Conservation (phyloP, 148 eudicot species). For the Persicaria tinctoria region DNA sequence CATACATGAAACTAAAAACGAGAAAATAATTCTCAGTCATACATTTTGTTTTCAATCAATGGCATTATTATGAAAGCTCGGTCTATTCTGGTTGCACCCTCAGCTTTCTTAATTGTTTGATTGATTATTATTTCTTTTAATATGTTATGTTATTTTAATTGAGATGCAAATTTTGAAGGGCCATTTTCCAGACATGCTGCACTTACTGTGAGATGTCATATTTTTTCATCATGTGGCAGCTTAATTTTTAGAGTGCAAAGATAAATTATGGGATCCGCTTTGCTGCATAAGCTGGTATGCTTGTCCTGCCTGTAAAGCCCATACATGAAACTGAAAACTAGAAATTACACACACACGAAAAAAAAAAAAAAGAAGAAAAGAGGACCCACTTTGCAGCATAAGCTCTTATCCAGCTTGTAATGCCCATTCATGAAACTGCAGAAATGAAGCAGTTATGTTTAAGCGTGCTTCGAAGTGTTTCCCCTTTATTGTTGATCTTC, state of each 20-base stretch:
- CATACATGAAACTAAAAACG: neutral
- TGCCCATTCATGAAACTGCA: neutral
- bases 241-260: neutral
- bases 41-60: neutral
- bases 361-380: too few relatives aligned
- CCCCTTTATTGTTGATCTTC: too few relatives aligned
- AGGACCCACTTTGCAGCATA: neutral
- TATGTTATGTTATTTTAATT: neutral
- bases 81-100: neutral
- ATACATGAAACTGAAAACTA: neutral
- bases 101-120: neutral
- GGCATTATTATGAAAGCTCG: neutral
- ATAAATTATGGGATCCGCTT: neutral
- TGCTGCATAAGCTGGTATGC: neutral
- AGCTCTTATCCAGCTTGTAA: neutral
- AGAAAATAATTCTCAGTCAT: neutral
- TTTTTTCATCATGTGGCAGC: neutral
- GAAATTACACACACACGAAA: neutral
- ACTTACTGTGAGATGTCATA: neutral
- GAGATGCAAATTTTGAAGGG: neutral
- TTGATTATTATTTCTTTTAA: neutral
- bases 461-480: neutral
- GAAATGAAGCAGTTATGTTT: neutral
- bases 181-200: neutral
- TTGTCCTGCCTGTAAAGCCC: constrained; percentile 2